Conservation (phyloP, 108 stramenopile species). For the Cyclotella atomus region DNA sequence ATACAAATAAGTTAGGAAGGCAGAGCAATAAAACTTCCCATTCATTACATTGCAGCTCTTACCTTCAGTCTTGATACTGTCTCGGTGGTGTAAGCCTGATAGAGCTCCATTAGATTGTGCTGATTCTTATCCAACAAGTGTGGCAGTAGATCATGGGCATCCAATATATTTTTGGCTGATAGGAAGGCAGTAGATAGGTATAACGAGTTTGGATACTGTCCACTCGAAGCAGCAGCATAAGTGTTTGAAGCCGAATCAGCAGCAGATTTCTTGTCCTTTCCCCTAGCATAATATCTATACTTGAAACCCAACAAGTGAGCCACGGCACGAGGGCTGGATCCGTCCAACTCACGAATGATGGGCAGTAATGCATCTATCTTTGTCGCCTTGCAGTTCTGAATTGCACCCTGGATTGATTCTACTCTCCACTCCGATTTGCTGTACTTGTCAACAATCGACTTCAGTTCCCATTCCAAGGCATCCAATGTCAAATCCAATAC, state of each 20-base stretch:
- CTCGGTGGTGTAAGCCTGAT: conserved; percentile 35
- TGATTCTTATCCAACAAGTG: conserved; percentile 13
- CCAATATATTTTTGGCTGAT: conserved; percentile 46
- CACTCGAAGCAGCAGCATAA: neutral
- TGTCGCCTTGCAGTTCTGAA: neutral
- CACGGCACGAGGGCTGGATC: conserved; percentile 39
- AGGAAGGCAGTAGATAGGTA: conserved; percentile 58
- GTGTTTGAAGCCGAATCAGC: neutral
- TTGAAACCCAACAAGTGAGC: conserved; percentile 90
- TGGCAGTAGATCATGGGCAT: conserved; percentile 49
- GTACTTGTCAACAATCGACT: neutral
- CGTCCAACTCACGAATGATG: conserved; percentile 59
- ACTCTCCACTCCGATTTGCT: neutral
- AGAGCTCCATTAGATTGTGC: conserved; percentile 29
- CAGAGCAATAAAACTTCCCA: too few species aligned
- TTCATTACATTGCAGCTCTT: too few species aligned
- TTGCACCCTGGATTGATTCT: conserved; percentile 3
- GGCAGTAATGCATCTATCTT: conserved; percentile 30
- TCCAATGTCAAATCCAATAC: conserved; percentile 87
- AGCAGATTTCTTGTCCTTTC: neutral
- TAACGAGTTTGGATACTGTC: conserved; percentile 35
- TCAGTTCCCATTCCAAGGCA: conserved; percentile 64
- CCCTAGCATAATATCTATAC: conserved; percentile 43
- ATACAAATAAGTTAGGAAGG: too few species aligned
- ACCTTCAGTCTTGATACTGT: conserved; percentile 30